phyloP scores from a whole-genome alignment of 495 filamentous ascomycete species.

The Ramalina intermedia region DNA sequence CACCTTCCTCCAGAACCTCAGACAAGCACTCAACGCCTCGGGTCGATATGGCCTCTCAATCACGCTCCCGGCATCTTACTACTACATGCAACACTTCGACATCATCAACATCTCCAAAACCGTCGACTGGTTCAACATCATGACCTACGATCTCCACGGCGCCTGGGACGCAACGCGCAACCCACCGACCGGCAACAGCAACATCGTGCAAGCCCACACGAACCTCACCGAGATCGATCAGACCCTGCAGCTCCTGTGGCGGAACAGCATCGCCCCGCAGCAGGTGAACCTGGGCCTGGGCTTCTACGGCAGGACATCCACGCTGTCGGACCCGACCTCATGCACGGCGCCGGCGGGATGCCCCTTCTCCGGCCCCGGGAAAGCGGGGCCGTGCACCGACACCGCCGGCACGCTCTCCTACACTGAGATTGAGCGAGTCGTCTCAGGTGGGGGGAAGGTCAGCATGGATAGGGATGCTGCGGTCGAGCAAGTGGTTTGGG shows the following conservation, averaged over 20 bases:
- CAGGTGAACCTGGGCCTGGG: conserved; percentile 35
- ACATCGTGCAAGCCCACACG: conserved; percentile 29
- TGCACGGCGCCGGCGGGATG: conserved; percentile 21
- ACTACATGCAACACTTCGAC: conserved; percentile 34
- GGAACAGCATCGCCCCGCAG: conserved; percentile 26
- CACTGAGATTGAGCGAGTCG: conserved; percentile 15
- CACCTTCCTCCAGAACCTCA: conserved; percentile 21
- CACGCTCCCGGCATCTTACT: conserved; percentile 27
- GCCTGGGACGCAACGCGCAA: conserved; percentile 17
- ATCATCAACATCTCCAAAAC: conserved; percentile 5
- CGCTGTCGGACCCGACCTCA: conserved; percentile 12
- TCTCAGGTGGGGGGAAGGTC: background rate
- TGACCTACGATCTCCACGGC: conserved; percentile 32
- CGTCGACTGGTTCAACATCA: conserved; percentile 35
- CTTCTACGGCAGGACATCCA: conserved; percentile 37
- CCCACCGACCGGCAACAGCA: conserved; percentile 9
- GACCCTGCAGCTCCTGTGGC: conserved; percentile 35
- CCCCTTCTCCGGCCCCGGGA: conserved; percentile 14
- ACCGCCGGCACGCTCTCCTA: conserved; percentile 19
- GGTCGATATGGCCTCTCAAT: conserved; percentile 22
- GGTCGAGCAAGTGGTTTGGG: conserved; percentile 24
- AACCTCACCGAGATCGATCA: conserved; percentile 43
- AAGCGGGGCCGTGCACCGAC: conserved; percentile 20
- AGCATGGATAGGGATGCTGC: conserved; percentile 11
- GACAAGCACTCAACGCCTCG: conserved; percentile 6